A percentile compares a stretch with the other conserved stretches of the same genome.
These are phyloP conservation scores for Hysterium pulicare DNA, from an alignment of 2,329 filamentous ascomycete genomes.

Conservation along the genomic window DNA sequence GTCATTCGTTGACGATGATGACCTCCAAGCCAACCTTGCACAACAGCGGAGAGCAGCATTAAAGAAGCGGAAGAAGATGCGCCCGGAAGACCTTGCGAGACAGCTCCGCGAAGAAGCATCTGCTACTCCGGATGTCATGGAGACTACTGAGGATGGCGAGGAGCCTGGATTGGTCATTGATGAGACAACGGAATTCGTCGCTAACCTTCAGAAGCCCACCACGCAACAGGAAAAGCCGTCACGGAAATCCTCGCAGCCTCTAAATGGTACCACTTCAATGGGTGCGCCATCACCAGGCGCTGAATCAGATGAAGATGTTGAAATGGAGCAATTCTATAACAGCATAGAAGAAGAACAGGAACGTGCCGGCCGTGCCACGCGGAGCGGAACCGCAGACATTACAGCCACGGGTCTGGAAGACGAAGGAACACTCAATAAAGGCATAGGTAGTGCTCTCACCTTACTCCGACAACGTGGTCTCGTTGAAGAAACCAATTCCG, in stretches of 20 bases:
- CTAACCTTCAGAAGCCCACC: slow-evolving; percentile 70
- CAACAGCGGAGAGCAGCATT: slow-evolving; percentile 78
- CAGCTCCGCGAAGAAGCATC: slow-evolving; percentile 66
- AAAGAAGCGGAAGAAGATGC: slow-evolving; percentile 85
- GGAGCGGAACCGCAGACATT: slow-evolving; percentile 50
- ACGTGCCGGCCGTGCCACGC: slow-evolving; percentile 30
- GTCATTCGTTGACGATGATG: slow-evolving; percentile 84
- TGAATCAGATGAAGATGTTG: slow-evolving; percentile 52
- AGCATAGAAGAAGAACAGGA: slow-evolving; percentile 51
- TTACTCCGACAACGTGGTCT: slow-evolving; percentile 84
- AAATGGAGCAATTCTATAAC: slow-evolving; percentile 53
- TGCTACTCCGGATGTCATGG: slow-evolving; percentile 47
- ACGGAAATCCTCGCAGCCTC: slow-evolving; percentile 34
- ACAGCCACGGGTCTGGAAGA: slow-evolving; percentile 75
- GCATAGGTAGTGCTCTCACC: slow-evolving; percentile 76
- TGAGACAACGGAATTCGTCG: slow-evolving; percentile 92
- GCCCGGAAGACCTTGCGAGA: slow-evolving; percentile 81
- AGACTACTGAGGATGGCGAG: slow-evolving; percentile 56
- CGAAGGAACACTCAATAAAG: slow-evolving; percentile 74
- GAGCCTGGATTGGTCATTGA: slow-evolving; percentile 80
- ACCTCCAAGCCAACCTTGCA: slow-evolving; percentile 81
- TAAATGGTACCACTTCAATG: slow-evolving; percentile 20
- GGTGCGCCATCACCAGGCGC: slow-evolving; percentile 37
- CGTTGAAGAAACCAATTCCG: slow-evolving; percentile 62
- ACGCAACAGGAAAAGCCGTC: slow-evolving; percentile 52